Conservation (phyloP, 108 stramenopile genomes). For the Pseudonitzschia delicatissima region DNA sequence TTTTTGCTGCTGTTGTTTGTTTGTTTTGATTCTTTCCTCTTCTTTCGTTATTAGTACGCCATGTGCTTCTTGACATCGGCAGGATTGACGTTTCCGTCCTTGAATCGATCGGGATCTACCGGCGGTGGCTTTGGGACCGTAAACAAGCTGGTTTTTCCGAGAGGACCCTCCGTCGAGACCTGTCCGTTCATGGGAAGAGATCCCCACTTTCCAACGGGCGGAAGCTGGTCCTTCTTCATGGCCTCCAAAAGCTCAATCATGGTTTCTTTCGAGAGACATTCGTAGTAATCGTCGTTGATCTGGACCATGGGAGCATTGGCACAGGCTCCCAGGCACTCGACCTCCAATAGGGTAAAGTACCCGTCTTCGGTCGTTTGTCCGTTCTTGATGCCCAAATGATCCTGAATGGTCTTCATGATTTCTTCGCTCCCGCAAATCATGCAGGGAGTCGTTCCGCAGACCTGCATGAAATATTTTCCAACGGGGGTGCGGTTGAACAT, state of each 20-base stretch:
- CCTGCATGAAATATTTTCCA: constrained; percentile 99
- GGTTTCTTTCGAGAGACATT: constrained; percentile 96
- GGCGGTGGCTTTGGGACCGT: constrained; percentile 61
- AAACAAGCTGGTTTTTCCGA: constrained; percentile 91
- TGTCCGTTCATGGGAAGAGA: constrained; percentile 99
- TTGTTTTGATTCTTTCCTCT: too few species aligned
- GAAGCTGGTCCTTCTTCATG: constrained; percentile 87
- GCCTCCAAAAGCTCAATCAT: constrained; percentile 92
- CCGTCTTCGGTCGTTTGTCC: constrained; percentile 97
- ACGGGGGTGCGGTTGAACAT: constrained; percentile 99
- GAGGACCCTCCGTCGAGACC: constrained; percentile 98
- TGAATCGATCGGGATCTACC: constrained; percentile 75
- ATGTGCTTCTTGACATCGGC: constrained; percentile 96
- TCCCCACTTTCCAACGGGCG: constrained; percentile 97
- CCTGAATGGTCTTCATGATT: constrained; percentile 97
- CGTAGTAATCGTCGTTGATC: constrained; percentile 98
- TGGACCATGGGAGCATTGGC: constrained; percentile 99
- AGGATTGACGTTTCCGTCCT: constrained; percentile 91
- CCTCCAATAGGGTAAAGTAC: constrained; percentile 97
- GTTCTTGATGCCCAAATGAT: constrained; percentile 95
- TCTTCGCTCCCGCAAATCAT: constrained; percentile 99
- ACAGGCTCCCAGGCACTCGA: constrained; percentile 99
- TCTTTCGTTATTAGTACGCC: constrained; percentile 91
- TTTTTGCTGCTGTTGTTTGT: too few species aligned
- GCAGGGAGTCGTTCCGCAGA: constrained; percentile 99